Evolutionary conservation across 208 protist genomes (phyloP), one percentile per base, ranked within the genome.

Genomic region (Vickermania ingenoplastis): DNA sequence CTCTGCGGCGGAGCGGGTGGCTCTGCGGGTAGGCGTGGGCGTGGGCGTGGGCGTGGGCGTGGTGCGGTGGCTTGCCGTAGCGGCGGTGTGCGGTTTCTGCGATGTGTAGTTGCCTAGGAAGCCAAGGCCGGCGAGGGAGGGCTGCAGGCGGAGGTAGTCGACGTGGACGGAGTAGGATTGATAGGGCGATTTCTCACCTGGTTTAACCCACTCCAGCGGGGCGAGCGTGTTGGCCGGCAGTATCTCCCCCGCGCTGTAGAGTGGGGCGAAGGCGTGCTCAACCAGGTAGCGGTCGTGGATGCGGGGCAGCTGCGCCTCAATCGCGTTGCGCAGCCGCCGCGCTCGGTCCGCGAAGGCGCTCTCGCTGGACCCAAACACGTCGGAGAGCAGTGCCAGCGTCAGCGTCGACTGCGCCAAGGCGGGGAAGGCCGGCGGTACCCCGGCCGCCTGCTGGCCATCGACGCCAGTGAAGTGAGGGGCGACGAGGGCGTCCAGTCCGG

Each of bases 71-170:
- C 50, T 5, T n/a, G n/a, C n/a, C n/a, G n/a, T n/a, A n/a, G n/a
- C n/a, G n/a, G n/a, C n/a, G n/a, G n/a, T n/a, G 21, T 54, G 50
- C 50, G 11, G 13, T 5, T 54, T 5, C 50, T 45, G 36, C 36
- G 17, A n/a, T 7, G 36, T 45, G 36, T 45, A 45, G 11, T 45
- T 7, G 11, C 36, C 36, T 17, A 55, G n/a, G 21, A 55, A 28
- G 13, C 51, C 24, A 7, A 22, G 3, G 22, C 14, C n/a, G 17
- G 17, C 45, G 11, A 45, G 17, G 23, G 64, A 59, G 0, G 84
- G 80, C 27, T 77, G 69, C 56, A 91, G 80, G 41, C 84, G 84
- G 2, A 91, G 59, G 63, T 88, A 91, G 59, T 88, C 79, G 48
- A 91, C 69, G 62, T 91, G 79, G 31, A 91, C 69, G 23, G 81